These are phyloP conservation scores for Balakata baccata DNA, from an alignment of 345 rosid species.

Conservation along the genomic window DNA sequence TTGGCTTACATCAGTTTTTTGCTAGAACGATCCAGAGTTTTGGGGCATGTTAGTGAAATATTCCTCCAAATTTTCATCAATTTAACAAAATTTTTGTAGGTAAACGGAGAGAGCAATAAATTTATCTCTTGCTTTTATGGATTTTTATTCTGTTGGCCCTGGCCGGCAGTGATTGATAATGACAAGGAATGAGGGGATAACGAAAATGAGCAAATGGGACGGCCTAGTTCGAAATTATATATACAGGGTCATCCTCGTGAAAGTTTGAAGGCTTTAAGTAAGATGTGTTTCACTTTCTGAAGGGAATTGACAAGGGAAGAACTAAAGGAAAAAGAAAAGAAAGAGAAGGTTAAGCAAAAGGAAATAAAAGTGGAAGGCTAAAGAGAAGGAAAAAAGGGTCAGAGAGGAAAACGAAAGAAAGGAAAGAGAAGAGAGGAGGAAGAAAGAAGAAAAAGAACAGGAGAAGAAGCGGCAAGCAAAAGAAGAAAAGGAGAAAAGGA, in stretches of 20 bases:
- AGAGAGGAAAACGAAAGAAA: constrained; percentile 4
- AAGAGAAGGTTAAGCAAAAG: constrained; percentile 19
- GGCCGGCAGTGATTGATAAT: neutral
- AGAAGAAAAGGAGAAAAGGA: constrained; percentile 7
- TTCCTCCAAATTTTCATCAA: too few relatives aligned
- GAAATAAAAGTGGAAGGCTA: neutral
- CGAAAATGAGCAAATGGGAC: constrained; percentile 8
- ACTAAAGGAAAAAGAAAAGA: constrained; percentile 20
- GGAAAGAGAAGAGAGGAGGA: neutral
- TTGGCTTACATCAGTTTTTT: too few relatives aligned
- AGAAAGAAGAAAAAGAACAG: neutral
- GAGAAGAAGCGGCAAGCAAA: too few relatives aligned
- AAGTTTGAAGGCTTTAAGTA: neutral
- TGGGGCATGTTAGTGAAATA: too few relatives aligned
- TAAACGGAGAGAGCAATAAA: too few relatives aligned
- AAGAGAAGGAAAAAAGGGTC: neutral
- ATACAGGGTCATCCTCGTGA: neutral
- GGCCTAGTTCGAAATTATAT: neutral
- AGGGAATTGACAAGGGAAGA: constrained; percentile 22
- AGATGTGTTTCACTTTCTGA: constrained; percentile 23
- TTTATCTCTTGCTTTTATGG: too few relatives aligned
- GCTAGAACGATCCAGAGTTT: too few relatives aligned
- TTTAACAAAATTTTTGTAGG: too few relatives aligned
- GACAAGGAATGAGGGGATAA: neutral
- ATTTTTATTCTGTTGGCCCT: neutral